Percentiles rank a stretch among this genome's conserved stretches.
Conservation (phyloP, 2,329 filamentous ascomycete species). For the Penicillium paneum region DNA sequence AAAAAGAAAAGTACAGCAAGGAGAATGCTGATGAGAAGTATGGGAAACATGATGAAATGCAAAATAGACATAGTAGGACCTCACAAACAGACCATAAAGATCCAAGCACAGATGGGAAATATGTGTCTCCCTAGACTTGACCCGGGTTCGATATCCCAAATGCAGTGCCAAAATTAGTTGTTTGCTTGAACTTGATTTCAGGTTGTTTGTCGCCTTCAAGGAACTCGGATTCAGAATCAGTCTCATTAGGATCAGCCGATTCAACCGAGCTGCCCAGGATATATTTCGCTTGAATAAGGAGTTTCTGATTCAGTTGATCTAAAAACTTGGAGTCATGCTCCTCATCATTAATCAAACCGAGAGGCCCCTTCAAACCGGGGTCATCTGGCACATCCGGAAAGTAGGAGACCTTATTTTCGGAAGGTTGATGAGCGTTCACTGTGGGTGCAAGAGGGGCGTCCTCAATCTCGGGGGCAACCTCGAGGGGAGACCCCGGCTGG, state of each 20-base stretch:
- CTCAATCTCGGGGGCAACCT: conserved; percentile 21
- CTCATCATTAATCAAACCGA: conserved; percentile 43
- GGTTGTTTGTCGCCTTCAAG: conserved; percentile 30
- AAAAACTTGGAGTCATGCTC: conserved; percentile 43
- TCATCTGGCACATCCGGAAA: conserved; percentile 43
- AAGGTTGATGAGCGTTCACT: conserved; percentile 33
- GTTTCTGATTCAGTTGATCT: conserved; percentile 42
- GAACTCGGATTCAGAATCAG: conserved; percentile 23
- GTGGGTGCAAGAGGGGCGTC: conserved; percentile 35
- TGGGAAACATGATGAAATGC: not conserved
- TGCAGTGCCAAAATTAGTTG: conserved; percentile 49
- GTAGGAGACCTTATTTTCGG: conserved; percentile 42
- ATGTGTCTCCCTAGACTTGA: conserved; percentile 11
- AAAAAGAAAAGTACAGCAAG: not conserved
- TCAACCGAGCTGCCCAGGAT: conserved; percentile 27
- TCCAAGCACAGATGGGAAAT: conserved; percentile 1
- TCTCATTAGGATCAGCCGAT: conserved; percentile 23
- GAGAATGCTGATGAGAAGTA: not conserved
- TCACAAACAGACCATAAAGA: conserved; percentile 13
- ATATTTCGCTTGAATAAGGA: conserved; percentile 41
- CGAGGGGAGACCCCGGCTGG: conserved; percentile 22
- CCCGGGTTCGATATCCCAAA: conserved; percentile 36
- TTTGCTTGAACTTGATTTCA: conserved; percentile 44
- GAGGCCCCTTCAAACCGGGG: conserved; percentile 43
- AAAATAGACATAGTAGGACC: not conserved